Evolutionary conservation across 2,329 filamentous ascomycete species (phyloP).

Genomic region (Neofusicoccum ribis): DNA sequence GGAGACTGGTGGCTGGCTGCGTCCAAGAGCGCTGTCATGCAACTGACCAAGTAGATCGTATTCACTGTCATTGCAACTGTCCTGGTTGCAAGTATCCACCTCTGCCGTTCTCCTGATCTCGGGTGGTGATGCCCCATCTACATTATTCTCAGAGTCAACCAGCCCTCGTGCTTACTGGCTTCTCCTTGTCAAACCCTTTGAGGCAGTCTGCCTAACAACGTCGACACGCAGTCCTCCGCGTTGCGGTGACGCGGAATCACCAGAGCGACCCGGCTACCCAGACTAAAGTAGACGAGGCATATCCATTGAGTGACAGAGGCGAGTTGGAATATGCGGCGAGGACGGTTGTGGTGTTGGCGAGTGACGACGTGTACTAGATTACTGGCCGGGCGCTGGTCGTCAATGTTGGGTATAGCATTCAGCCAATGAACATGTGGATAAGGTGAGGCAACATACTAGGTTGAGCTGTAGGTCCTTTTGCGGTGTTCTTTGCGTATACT

Average conservation of each 20-base stretch:
- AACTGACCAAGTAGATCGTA: slow-evolving; percentile 48
- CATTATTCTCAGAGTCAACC: no score
- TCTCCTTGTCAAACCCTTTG: not conserved
- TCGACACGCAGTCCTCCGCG: slow-evolving; percentile 29
- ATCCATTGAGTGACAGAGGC: slow-evolving; percentile 35
- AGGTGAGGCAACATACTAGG: no score
- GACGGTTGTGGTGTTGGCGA: slow-evolving; percentile 45
- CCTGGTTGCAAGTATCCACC: slow-evolving; percentile 40
- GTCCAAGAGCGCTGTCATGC: slow-evolving; percentile 50
- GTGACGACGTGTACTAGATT: slow-evolving; percentile 46
- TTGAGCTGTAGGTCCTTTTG: no score
- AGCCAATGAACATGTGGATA: not conserved
- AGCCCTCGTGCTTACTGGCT: not conserved
- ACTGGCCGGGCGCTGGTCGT: slow-evolving; percentile 43
- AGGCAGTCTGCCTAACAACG: not conserved
- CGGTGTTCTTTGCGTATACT: no score
- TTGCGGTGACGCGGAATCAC: slow-evolving; percentile 41
- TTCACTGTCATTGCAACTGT: slow-evolving; percentile 45
- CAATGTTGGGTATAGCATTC: slow-evolving; percentile 42
- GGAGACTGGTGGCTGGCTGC: slow-evolving; percentile 42
- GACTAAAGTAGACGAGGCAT: slow-evolving; percentile 27
- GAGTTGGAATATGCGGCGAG: slow-evolving; percentile 27
- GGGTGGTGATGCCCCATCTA: no score
- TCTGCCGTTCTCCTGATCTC: not conserved
- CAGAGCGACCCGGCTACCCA: slow-evolving; percentile 32